Evolutionary conservation across 495 filamentous ascomycete species (phyloP), one percentile per base, ranked within the genome.

Genomic region (Coniosporium apollinis): DNA sequence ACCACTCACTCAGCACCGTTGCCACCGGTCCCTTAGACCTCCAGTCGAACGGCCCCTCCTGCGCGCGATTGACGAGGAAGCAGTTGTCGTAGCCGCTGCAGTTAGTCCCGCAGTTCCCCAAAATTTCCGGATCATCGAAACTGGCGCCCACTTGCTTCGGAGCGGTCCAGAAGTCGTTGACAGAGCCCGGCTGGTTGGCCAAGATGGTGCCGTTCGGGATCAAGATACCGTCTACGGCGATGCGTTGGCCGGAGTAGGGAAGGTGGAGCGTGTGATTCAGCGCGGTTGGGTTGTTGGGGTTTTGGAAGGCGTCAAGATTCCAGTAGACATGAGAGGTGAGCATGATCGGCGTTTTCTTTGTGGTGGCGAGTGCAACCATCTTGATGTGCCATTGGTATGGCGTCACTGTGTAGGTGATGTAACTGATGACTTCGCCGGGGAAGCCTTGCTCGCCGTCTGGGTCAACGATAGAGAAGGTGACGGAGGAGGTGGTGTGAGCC

Each of bases 381-480:
- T 48, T 50, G 25, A 59, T 38, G 30, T 55, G 45, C 55, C 55
- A 59, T 13, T 49, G 48, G 22, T 53, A 43, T 9, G 51, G 47
- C 16, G 51, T 42, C 34, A 59, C 28, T 2, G 70, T 79, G 59
- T 80, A 89, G 0, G 76, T 84, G 45, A 83, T 71, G 54, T 80
- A 78, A 11, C 68, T 75, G 38, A 86, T 62, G 5, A 89, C 74
- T 45, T 81, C 74, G 24, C 83, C 83, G 0, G 82, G 82, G 53
- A 92, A 89, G 15, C 77, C 72, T 55, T 84, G 62, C 28, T 72
- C 69, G 21, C 68, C 79, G 51, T 76, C 55, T 3, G 50, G 61
- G 48, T 92, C 83, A 11, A 77, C 62, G 29, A 92, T 63, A 24
- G 67, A 74, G 60, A 92, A 92, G 14, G 81, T 87, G 50, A 92